These are phyloP conservation scores for Rhizopus stolonifer DNA, from an alignment of 371 early-diverging fungal species.

Conservation along the genomic window DNA sequence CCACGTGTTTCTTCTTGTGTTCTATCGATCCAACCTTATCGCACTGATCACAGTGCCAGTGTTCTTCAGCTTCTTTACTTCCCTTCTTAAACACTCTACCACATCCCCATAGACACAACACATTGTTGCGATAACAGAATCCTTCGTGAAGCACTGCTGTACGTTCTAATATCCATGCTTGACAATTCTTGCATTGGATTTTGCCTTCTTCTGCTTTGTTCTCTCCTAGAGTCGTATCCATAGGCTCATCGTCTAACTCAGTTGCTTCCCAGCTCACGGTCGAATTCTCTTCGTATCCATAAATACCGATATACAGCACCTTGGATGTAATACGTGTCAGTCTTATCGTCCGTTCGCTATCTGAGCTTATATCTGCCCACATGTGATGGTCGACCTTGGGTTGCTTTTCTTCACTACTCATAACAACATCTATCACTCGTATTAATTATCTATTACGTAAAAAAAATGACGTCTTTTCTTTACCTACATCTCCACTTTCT, in stretches of 20 bases:
- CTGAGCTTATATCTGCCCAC: constrained; percentile 39
- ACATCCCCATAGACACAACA: constrained; percentile 64
- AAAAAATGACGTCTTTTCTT: no score
- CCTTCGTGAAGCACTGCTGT: constrained; percentile 68
- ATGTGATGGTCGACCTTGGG: constrained; percentile 38
- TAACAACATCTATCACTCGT: constrained; percentile 40
- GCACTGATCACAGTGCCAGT: constrained; percentile 86
- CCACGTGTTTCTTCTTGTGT: constrained; percentile 62
- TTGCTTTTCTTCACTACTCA: constrained; percentile 19
- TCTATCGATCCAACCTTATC: constrained; percentile 54
- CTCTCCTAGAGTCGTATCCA: constrained; percentile 1
- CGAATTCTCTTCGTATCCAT: constrained; percentile 31
- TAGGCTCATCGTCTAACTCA: background rate
- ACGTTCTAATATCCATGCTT: constrained; percentile 61
- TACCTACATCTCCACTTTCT: constrained; percentile 44
- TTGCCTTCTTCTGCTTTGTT: constrained; percentile 35
- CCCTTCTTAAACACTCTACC: constrained; percentile 65
- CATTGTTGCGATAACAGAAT: constrained; percentile 81
- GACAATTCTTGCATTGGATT: constrained; percentile 72
- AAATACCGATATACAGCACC: constrained; percentile 40
- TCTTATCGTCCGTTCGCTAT: constrained; percentile 20
- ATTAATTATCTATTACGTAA: no score
- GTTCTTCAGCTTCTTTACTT: constrained; percentile 59
- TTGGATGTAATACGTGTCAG: constrained; percentile 7
- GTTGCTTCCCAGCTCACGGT: constrained; percentile 30